Conservation (phyloP, 2,329 filamentous ascomycete species). For the Metarhizium brunneum region DNA sequence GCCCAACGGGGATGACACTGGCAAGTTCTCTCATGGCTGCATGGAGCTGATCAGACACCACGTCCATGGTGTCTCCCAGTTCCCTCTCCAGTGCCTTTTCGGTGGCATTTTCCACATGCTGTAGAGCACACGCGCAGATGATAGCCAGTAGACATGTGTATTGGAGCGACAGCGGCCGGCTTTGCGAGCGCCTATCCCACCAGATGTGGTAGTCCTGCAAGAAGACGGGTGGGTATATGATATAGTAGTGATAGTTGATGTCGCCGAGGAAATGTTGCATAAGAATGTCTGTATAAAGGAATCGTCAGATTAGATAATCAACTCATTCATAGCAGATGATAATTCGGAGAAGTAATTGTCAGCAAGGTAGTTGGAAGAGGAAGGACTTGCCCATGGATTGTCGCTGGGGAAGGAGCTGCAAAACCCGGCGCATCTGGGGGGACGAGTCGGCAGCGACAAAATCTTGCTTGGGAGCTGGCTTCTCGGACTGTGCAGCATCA, state of each 20-base stretch:
- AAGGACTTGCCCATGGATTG: constrained; percentile 15
- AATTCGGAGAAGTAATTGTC: background rate
- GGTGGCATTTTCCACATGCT: constrained; percentile 16
- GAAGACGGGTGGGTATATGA: constrained; percentile 21
- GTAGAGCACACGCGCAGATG: constrained; percentile 19
- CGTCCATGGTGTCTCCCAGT: constrained; percentile 11
- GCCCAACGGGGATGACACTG: constrained; percentile 16
- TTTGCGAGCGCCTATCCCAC: constrained; percentile 16
- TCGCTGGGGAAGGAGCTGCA: constrained; percentile 16
- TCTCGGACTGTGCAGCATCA: constrained; percentile 7
- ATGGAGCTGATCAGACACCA: constrained; percentile 17
- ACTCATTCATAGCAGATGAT: background rate
- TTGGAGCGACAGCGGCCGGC: constrained; percentile 15
- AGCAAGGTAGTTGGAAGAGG: background rate
- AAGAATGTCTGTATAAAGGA: constrained; percentile 14
- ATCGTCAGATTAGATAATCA: background rate
- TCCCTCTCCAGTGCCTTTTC: constrained; percentile 13
- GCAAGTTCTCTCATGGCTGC: constrained; percentile 16
- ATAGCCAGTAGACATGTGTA: constrained; percentile 20
- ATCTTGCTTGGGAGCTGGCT: constrained; percentile 10
- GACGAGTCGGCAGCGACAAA: constrained; percentile 11
- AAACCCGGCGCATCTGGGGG: constrained; percentile 14
- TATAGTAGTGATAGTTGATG: constrained; percentile 24
- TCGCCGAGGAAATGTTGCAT: constrained; percentile 19
- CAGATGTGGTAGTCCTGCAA: constrained; percentile 20